Conservation (phyloP, 2,329 filamentous ascomycete species). For the Aspergillus fijiensis region DNA sequence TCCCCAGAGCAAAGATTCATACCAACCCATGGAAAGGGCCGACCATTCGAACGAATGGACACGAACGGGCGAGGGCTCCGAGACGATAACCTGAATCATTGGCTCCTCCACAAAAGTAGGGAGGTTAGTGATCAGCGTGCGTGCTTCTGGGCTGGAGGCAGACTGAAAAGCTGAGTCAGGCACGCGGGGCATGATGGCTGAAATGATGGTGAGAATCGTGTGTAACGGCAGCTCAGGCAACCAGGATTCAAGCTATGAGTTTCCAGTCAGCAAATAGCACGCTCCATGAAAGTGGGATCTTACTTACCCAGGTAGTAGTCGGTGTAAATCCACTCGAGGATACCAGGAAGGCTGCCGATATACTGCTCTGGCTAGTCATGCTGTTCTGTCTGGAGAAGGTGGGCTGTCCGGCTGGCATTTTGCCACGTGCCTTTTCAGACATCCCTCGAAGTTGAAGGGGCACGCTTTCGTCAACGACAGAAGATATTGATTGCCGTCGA, state of each 20-base stretch:
- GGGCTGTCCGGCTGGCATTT: slow-evolving; percentile 82
- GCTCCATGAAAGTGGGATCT: neutral
- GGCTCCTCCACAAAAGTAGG: slow-evolving; percentile 50
- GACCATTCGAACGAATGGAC: slow-evolving; percentile 96
- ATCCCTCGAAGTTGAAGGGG: slow-evolving; percentile 83
- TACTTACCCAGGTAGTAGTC: slow-evolving; percentile 67
- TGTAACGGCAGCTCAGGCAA: slow-evolving; percentile 87
- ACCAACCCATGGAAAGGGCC: slow-evolving; percentile 86
- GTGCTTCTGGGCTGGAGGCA: slow-evolving; percentile 40
- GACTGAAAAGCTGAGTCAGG: slow-evolving; percentile 49
- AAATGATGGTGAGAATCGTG: slow-evolving; percentile 77
- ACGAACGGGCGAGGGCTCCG: slow-evolving; percentile 68
- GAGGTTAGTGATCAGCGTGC: slow-evolving; percentile 44
- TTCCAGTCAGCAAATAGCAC: slow-evolving; percentile 6
- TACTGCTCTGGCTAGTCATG: slow-evolving; percentile 72
- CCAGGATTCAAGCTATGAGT: slow-evolving; percentile 77
- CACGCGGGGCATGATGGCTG: slow-evolving; percentile 51
- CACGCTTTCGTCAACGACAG: slow-evolving; percentile 72
- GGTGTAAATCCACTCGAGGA: slow-evolving; percentile 66
- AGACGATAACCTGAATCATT: slow-evolving; percentile 64
- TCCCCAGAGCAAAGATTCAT: slow-evolving; percentile 90
- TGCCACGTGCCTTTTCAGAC: slow-evolving; percentile 95
- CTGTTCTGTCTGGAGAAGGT: slow-evolving; percentile 89
- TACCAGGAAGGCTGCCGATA: slow-evolving; percentile 59
- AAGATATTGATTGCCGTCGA: slow-evolving; percentile 67